Percentiles rank a stretch among this genome's conserved stretches.
These are phyloP conservation scores for Dioscorea cayenensis DNA, from an alignment of 116 monocot genomes.

Conservation along the genomic window DNA sequence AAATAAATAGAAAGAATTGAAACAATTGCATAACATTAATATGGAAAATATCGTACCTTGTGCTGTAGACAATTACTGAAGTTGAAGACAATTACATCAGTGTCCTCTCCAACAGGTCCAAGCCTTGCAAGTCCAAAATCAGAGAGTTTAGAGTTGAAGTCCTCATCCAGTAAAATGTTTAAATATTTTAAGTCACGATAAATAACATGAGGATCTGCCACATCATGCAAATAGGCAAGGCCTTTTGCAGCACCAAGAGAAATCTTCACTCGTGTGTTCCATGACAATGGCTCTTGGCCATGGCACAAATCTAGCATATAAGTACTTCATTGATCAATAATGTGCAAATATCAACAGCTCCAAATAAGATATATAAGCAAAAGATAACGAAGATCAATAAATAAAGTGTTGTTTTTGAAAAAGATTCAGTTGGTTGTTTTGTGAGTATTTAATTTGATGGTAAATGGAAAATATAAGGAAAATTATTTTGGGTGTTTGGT, in stretches of 20 bases:
- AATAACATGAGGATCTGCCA: conserved; percentile 67
- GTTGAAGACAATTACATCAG: conserved; percentile 68
- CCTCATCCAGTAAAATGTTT: conserved; percentile 64
- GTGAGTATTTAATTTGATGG: too few relatives aligned
- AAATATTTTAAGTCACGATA: conserved; percentile 77
- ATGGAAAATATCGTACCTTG: conserved; percentile 48
- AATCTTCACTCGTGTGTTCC: conserved; percentile 75
- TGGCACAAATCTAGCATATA: conserved; percentile 38
- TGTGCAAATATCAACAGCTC: neutral
- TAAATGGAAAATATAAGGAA: too few relatives aligned
- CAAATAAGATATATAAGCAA: neutral
- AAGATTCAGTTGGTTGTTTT: too few relatives aligned
- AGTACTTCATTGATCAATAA: neutral
- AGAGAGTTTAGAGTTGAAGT: conserved; percentile 73
- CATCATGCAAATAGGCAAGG: conserved; percentile 55
- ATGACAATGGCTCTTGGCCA: conserved; percentile 39
- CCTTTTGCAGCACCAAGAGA: conserved; percentile 65
- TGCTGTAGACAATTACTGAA: conserved; percentile 82
- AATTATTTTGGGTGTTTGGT: too few relatives aligned
- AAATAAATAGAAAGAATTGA: neutral
- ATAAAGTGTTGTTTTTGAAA: too few relatives aligned
- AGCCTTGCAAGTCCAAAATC: conserved; percentile 88
- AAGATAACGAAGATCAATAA: too few relatives aligned
- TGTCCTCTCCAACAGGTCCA: conserved; percentile 70
- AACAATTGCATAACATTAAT: neutral